phyloP scores from a whole-genome alignment of 306 rosid species.

The Urtica urens region DNA sequence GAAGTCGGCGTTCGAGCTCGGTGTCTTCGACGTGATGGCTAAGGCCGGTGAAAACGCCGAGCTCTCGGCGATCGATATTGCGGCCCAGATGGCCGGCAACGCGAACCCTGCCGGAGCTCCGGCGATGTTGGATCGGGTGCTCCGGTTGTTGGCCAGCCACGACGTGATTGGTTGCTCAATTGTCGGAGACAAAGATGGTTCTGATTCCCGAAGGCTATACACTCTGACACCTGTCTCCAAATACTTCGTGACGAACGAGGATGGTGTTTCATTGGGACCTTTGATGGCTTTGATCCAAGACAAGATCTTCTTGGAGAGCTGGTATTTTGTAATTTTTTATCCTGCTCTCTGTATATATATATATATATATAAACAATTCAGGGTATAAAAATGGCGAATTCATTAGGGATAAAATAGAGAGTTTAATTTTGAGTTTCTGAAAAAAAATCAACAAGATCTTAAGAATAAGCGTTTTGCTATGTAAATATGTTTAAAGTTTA shows the following conservation, averaged over 20 bases:
- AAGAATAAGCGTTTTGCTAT: too few relatives aligned
- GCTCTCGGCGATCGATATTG: conserved; percentile 29
- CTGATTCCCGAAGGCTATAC: conserved; percentile 19
- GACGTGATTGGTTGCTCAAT: conserved; percentile 32
- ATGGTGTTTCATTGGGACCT: conserved; percentile 34
- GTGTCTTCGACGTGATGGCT: conserved; percentile 37
- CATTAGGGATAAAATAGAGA: too few relatives aligned
- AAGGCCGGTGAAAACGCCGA: conserved; percentile 19
- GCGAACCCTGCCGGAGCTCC: conserved; percentile 37
- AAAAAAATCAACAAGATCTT: too few relatives aligned
- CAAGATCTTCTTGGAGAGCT: conserved; percentile 23
- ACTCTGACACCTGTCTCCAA: conserved; percentile 23
- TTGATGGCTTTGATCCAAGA: conserved; percentile 17
- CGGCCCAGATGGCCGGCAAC: conserved; percentile 10
- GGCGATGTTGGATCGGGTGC: conserved; percentile 38
- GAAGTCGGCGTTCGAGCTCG: conserved; percentile 31
- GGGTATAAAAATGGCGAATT: too few relatives aligned
- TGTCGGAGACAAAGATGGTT: neutral
- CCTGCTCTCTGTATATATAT: too few relatives aligned
- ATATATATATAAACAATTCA: too few relatives aligned
- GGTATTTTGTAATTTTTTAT: conserved; percentile 11
- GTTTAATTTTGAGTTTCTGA: too few relatives aligned
- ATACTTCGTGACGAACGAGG: conserved; percentile 19
- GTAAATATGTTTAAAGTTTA: too few relatives aligned
- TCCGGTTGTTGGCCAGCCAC: conserved; percentile 33